Evolutionary conservation across 2,329 filamentous ascomycete species (phyloP), one percentile per base, ranked within the genome.

Genomic region (Beauveria brongniartii): DNA sequence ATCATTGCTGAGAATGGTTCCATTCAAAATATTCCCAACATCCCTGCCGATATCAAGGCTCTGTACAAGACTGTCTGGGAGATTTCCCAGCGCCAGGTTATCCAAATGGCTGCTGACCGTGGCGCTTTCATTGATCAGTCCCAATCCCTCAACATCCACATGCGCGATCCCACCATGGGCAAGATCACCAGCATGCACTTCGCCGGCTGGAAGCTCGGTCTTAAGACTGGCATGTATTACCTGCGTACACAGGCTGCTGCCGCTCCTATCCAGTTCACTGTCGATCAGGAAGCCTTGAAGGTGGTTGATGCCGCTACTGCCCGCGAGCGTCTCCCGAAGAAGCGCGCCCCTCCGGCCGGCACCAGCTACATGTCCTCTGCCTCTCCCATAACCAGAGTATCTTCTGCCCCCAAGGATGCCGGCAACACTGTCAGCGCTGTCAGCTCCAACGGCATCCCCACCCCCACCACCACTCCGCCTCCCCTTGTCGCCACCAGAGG

Each of bases 141-240:
- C 55, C 94, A 99, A 77, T 97, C 93, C 14, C 87, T 99, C 69
- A 99, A 99, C 83, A 97, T 99, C 68, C 94, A 99, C 82, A 92
- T 99, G 88, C 96, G 95, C 77, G 93, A 97, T 71, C 94, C 94
- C 47, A 96, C 92, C 56, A 97, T 99, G 93, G 94, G 94, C 78
- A 99, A 99, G 84, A 96, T 99, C 75, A 99, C 94, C 63, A 94
- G 89, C 75, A 99, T 99, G 94, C 94, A 99, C 81, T 99, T 99
- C 73, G 85, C 94, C 54, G 94, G 94, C 69, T 99, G 94, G 94
- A 99, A 97, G 83, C 87, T 97, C 67, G 94, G 94, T 71, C 85
- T 99, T 68, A 99, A 99, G 89, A 99, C 94, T 41, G 94, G 94
- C 80, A 97, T 99, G 94, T 99, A 99, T 87, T 99, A 99, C 78